Conservation (phyloP, 352 stramenopile genomes). For the Hyaloperonospora brassicae region DNA sequence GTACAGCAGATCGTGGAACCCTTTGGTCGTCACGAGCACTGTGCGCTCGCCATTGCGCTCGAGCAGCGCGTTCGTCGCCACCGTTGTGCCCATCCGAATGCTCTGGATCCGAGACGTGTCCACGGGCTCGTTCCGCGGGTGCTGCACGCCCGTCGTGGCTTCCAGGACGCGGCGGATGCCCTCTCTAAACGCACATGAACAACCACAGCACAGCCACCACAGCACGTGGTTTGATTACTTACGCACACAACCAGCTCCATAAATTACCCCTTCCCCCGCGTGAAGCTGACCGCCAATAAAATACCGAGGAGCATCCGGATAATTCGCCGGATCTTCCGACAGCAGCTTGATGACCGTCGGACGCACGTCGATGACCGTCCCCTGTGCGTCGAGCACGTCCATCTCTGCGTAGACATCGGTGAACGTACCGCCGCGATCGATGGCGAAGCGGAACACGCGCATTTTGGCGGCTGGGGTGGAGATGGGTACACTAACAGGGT, state of each 20-base stretch:
- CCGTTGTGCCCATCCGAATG: conserved; percentile 98
- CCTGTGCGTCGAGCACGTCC: conserved; percentile 58
- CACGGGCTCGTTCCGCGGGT: conserved; percentile 80
- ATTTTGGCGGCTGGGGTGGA: conserved; percentile 1
- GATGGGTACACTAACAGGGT: no score
- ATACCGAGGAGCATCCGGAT: conserved; percentile 92
- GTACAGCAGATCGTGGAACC: conserved; percentile 94
- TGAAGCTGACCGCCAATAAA: neutral
- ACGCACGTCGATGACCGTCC: conserved; percentile 37
- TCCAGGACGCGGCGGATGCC: conserved; percentile 93
- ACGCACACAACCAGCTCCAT: no score
- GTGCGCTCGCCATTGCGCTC: conserved; percentile 94
- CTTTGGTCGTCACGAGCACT: conserved; percentile 91
- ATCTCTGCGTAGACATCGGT: conserved; percentile 96
- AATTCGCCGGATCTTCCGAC: conserved; percentile 96
- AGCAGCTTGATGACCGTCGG: conserved; percentile 94
- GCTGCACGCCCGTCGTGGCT: conserved; percentile 81
- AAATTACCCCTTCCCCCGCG: no score
- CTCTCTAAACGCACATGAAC: conserved; percentile 36
- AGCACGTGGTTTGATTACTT: no score
- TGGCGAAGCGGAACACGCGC: conserved; percentile 91
- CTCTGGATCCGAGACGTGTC: conserved; percentile 89
- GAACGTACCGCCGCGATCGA: conserved; percentile 97
- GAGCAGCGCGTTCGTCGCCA: conserved; percentile 98
- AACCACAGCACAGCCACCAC: neutral